Conservation (phyloP, 176 grass and related monocot genomes). For the Dendrocalamus sinicus region DNA sequence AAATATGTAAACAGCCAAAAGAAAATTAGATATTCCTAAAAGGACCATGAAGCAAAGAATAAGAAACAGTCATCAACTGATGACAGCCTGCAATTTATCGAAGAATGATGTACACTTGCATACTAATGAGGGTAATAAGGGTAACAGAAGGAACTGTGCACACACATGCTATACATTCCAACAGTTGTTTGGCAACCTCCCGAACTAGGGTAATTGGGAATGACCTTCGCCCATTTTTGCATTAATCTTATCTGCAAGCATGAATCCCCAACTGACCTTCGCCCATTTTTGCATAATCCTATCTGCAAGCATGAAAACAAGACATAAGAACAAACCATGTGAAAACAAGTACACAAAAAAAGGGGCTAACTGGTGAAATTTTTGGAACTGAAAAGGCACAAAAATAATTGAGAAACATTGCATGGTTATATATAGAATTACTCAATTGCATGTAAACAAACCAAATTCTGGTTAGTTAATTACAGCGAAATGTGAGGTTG, state of each 20-base stretch:
- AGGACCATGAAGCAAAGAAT: slow-evolving; percentile 26
- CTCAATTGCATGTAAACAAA: not conserved
- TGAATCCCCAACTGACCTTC: slow-evolving; percentile 64
- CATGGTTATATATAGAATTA: not conserved
- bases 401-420: not conserved
- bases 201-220: slow-evolving; percentile 81
- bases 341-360: not conserved
- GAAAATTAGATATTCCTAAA: slow-evolving; percentile 32
- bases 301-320: slow-evolving; percentile 56
- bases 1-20: slow-evolving; percentile 55
- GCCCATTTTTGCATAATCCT: slow-evolving; percentile 91
- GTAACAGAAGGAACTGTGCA: slow-evolving; percentile 41
- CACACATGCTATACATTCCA: slow-evolving; percentile 74
- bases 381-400: no score
- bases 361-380: no score
- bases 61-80: slow-evolving; percentile 15
- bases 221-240: slow-evolving; percentile 98
- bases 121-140: slow-evolving; percentile 34
- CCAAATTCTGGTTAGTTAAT: slow-evolving; percentile 35
- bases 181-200: slow-evolving; percentile 82
- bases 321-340: slow-evolving; percentile 20
- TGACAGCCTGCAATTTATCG: slow-evolving; percentile 31
- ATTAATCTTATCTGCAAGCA: slow-evolving; percentile 77
- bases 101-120: slow-evolving; percentile 30
- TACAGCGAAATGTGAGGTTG: slow-evolving; percentile 92